phyloP scores from a whole-genome alignment of 148 eudicot species.

The Rhododendron molle region DNA sequence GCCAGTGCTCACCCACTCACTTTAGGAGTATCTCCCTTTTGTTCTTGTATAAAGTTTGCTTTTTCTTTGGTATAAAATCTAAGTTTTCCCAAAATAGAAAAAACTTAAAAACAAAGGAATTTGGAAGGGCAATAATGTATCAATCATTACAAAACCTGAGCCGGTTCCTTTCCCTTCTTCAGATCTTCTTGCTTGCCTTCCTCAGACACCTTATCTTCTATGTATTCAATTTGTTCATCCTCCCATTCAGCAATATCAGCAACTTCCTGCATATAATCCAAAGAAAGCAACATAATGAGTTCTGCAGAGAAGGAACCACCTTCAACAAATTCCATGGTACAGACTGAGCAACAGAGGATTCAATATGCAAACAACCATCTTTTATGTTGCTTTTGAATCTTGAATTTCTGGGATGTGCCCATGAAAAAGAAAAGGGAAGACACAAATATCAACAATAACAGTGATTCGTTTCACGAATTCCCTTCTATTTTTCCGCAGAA shows the following conservation, averaged over 20 bases:
- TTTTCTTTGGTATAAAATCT: not conserved
- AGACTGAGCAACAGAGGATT: not conserved
- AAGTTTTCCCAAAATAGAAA: not conserved
- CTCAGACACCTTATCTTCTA: constrained; percentile 77
- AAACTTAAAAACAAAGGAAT: not conserved
- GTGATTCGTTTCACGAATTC: not conserved
- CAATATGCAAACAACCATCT: not conserved
- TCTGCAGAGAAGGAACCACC: not conserved
- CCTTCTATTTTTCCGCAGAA: not conserved
- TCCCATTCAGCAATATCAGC: constrained; percentile 90
- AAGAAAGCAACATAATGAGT: not conserved
- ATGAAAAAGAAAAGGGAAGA: not conserved
- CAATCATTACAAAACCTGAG: constrained; percentile 51
- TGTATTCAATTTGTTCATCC: constrained; percentile 84
- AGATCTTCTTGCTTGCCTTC: constrained; percentile 77
- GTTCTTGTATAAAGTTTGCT: not conserved
- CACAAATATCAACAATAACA: not conserved
- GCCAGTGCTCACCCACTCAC: not conserved
- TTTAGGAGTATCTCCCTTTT: not conserved
- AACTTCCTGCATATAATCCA: constrained; percentile 58
- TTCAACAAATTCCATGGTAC: not conserved
- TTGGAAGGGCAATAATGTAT: not conserved
- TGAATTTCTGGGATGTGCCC: not conserved
- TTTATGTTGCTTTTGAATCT: not conserved
- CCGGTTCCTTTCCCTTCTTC: constrained; percentile 77